These are phyloP conservation scores for Nannizziopsis barbatae DNA, from an alignment of 2,329 filamentous ascomycete species.

Conservation along the genomic window DNA sequence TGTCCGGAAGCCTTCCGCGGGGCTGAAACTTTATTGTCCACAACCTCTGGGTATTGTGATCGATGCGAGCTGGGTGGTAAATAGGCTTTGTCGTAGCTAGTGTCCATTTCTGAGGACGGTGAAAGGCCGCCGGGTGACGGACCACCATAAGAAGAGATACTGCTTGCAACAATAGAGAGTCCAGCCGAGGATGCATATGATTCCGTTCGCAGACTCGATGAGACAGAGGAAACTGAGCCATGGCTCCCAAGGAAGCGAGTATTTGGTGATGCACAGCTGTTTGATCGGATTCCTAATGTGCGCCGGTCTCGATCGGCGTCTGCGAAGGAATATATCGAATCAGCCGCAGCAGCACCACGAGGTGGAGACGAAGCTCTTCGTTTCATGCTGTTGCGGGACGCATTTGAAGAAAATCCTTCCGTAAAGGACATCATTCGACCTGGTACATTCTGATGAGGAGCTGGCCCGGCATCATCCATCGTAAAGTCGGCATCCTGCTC, in stretches of 20 bases:
- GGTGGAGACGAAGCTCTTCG: conserved; percentile 55
- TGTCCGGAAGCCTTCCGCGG: conserved; percentile 41
- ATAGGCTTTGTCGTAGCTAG: conserved; percentile 43
- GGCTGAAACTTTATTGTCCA: conserved; percentile 32
- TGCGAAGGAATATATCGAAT: conserved; percentile 28
- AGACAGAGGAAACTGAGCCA: conserved; percentile 54
- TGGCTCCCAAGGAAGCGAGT: conserved; percentile 46
- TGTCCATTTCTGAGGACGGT: conserved; percentile 45
- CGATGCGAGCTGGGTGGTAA: conserved; percentile 38
- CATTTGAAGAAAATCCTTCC: conserved; percentile 20
- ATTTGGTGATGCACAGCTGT: conserved; percentile 44
- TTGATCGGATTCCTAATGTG: conserved; percentile 43
- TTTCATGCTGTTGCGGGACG: conserved; percentile 47
- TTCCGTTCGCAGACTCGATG: conserved; percentile 51
- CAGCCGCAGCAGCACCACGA: conserved; percentile 36
- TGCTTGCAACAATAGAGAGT: conserved; percentile 50
- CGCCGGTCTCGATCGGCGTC: conserved; percentile 43
- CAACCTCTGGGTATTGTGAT: conserved; percentile 26
- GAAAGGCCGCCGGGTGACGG: conserved; percentile 51
- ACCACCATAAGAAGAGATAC: conserved; percentile 51
- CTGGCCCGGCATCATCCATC: conserved; percentile 28
- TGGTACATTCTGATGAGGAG: conserved; percentile 30
- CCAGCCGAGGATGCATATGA: conserved; percentile 53
- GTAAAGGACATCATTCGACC: conserved; percentile 30
- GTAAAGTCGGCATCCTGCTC: conserved; percentile 36